A percentile compares a stretch with the other conserved stretches of the same genome.
These are phyloP conservation scores for Phytophthora pinifolia DNA, from an alignment of 352 stramenopile species.

Conservation along the genomic window DNA sequence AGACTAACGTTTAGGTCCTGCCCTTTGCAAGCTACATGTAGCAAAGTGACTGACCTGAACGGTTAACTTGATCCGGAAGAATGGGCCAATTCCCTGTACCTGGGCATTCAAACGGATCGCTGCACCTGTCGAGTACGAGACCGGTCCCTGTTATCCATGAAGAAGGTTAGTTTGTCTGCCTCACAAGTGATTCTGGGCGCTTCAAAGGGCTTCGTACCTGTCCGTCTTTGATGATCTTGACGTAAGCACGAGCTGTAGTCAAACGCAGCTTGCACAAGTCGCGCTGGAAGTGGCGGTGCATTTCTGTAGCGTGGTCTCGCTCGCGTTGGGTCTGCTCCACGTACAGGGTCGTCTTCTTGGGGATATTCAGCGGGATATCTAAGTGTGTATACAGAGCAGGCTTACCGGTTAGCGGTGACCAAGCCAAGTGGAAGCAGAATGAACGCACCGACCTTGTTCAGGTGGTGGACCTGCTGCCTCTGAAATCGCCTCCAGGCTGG, in stretches of 20 bases:
- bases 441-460: slow-evolving; percentile 62
- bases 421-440: background rate
- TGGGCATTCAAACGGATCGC: slow-evolving; percentile 82
- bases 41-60: slow-evolving; percentile 43
- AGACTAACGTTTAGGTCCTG: background rate
- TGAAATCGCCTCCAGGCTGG: slow-evolving; percentile 73
- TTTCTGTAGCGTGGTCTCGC: slow-evolving; percentile 87
- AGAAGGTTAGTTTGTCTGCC: background rate
- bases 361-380: slow-evolving; percentile 92
- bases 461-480: slow-evolving; percentile 73
- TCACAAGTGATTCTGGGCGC: no score
- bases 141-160: slow-evolving; percentile 41
- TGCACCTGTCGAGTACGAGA: slow-evolving; percentile 70
- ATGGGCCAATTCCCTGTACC: slow-evolving; percentile 78
- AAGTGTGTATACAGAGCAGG: background rate
- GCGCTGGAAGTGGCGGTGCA: slow-evolving; percentile 92
- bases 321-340: slow-evolving; percentile 93
- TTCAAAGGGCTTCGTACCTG: slow-evolving; percentile 35
- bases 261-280: slow-evolving; percentile 90
- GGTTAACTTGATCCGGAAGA: slow-evolving; percentile 84
- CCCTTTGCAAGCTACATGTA: background rate
- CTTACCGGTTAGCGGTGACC: no score
- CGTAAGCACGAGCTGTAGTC: slow-evolving; percentile 84
- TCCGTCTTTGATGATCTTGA: slow-evolving; percentile 90
- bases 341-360: slow-evolving; percentile 94